A percentile compares a stretch with the other conserved stretches of the same genome.
phyloP scores from a whole-genome alignment of 176 grass and related monocot species.

The Triticum timopheevii region DNA sequence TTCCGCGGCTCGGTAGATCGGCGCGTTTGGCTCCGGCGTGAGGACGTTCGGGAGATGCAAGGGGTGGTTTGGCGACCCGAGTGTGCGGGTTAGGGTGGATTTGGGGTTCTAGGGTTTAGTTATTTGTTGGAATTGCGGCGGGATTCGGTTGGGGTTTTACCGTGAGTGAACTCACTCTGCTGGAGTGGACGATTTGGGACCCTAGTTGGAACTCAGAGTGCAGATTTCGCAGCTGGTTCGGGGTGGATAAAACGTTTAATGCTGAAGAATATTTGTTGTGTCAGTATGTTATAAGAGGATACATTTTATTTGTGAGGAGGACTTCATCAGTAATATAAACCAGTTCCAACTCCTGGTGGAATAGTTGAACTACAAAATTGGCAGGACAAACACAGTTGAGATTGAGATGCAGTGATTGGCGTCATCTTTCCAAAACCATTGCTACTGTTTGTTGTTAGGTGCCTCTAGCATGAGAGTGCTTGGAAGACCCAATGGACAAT shows the following conservation, averaged over 20 bases:
- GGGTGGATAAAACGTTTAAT: not conserved
- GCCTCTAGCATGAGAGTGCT: too few species aligned
- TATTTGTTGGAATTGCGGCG: too few species aligned
- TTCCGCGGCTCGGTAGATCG: not conserved
- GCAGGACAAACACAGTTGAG: too few species aligned
- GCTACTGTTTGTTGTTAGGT: too few species aligned
- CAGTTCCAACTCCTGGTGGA: too few species aligned
- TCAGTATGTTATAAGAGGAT: too few species aligned
- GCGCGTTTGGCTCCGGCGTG: not conserved
- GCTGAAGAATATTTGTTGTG: too few species aligned
- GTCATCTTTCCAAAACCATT: too few species aligned
- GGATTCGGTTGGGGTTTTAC: not conserved
- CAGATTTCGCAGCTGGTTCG: not conserved
- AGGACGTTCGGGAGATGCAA: not conserved
- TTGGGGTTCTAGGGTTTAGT: slow-evolving; percentile 36
- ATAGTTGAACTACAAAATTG: too few species aligned
- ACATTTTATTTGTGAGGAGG: too few species aligned
- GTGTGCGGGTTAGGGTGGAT: not conserved
- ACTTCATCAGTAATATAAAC: too few species aligned
- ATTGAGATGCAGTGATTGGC: too few species aligned
- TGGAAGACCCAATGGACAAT: not conserved
- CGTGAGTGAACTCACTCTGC: not conserved
- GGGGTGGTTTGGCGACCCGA: not conserved
- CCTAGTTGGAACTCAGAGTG: not conserved
- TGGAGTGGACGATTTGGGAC: not conserved